phyloP scores from a whole-genome alignment of 352 stramenopile species.

The Pythium aristosporum region DNA sequence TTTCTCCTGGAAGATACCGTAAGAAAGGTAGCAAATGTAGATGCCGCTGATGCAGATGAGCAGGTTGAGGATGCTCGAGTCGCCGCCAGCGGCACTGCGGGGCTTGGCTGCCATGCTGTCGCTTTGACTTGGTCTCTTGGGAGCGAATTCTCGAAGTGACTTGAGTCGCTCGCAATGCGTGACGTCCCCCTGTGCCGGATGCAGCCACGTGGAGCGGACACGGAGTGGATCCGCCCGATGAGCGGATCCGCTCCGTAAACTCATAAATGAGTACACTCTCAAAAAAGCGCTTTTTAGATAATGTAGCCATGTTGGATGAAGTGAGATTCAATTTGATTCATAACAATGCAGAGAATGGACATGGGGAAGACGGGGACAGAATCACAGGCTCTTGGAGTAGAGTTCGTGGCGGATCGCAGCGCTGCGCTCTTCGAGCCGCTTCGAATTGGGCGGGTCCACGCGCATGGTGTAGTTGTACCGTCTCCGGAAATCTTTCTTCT shows the following conservation, averaged over 20 bases:
- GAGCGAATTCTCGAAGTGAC: conserved; percentile 1
- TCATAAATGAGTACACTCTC: conserved; percentile 12
- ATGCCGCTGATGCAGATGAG: conserved; percentile 86
- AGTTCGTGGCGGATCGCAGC: conserved; percentile 79
- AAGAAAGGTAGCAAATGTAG: conserved; percentile 92
- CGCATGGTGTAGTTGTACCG: conserved; percentile 90
- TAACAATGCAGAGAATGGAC: background rate
- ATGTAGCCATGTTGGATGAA: conserved; percentile 3
- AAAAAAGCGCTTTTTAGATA: conserved; percentile 11
- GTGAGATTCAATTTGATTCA: background rate
- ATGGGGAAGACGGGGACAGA: background rate
- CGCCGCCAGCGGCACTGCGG: conserved; percentile 14
- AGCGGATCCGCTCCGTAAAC: background rate
- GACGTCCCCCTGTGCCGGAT: conserved; percentile 11
- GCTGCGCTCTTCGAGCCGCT: conserved; percentile 81
- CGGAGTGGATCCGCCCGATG: conserved; percentile 10
- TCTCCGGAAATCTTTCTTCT: conserved; percentile 90
- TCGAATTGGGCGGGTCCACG: conserved; percentile 84
- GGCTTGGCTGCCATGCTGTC: conserved; percentile 20
- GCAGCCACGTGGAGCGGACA: conserved; percentile 19
- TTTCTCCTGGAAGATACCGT: conserved; percentile 93
- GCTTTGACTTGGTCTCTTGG: background rate
- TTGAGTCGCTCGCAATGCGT: background rate
- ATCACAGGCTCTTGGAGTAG: conserved; percentile 82
- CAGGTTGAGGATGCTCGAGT: conserved; percentile 82